Evolutionary conservation across 306 rosid species (phyloP).

Genomic region (Ammopiptanthus mongolicus): DNA sequence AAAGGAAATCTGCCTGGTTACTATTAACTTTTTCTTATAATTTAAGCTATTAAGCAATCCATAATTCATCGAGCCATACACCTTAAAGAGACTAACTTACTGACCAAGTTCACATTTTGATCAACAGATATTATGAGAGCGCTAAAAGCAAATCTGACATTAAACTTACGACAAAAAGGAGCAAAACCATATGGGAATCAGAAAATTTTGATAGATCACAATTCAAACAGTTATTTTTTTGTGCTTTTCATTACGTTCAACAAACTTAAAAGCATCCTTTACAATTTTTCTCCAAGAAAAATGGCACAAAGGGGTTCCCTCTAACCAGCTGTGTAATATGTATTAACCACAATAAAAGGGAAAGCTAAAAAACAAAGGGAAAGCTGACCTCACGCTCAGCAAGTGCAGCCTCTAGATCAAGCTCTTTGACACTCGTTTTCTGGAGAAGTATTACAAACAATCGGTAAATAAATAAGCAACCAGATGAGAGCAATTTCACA

Average conservation of each 20-base stretch:
- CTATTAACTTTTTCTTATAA: background rate
- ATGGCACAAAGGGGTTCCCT: background rate
- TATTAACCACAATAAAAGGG: background rate
- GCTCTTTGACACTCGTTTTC: constrained; percentile 93
- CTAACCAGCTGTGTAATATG: constrained; percentile 3
- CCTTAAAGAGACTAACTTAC: background rate
- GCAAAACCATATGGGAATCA: constrained; percentile 8
- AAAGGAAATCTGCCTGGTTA: background rate
- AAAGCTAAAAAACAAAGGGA: constrained; percentile 8
- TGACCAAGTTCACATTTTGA: background rate
- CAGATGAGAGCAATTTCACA: constrained; percentile 9
- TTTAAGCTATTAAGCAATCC: background rate
- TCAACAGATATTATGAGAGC: background rate
- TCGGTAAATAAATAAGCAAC: constrained; percentile 24
- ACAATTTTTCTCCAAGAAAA: background rate
- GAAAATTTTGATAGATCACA: background rate
- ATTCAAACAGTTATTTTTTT: background rate
- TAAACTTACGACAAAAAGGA: background rate
- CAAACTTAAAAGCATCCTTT: background rate
- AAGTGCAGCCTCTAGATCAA: constrained; percentile 79
- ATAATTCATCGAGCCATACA: background rate
- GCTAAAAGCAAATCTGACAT: background rate
- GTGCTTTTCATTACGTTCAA: background rate
- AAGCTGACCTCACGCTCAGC: constrained; percentile 83
- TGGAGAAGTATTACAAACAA: constrained; percentile 36